Evolutionary conservation across 225 moss, liverwort and hornwort genomes (phyloP).

Genomic region (Climacium dendroides): DNA sequence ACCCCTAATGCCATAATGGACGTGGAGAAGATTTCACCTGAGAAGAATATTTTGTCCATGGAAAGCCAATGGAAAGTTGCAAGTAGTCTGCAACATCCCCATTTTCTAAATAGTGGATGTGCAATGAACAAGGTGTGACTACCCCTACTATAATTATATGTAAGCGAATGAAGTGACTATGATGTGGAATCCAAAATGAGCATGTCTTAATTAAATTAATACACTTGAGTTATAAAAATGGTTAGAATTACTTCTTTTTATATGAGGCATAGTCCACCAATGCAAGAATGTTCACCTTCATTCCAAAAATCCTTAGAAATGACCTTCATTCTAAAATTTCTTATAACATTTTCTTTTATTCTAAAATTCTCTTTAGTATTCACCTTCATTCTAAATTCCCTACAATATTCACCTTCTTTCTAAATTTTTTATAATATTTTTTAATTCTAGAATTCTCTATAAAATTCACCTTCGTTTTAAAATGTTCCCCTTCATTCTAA

Average conservation of each 20-base stretch:
- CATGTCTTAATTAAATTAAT: background rate
- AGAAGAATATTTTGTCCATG: too few relatives aligned
- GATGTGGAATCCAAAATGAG: background rate
- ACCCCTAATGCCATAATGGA: too few relatives aligned
- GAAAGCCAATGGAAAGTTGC: too few relatives aligned
- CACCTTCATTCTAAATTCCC: background rate
- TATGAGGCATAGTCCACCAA: too few relatives aligned
- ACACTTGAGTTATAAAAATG: background rate
- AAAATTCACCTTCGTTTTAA: background rate
- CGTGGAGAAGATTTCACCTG: too few relatives aligned
- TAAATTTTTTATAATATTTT: background rate
- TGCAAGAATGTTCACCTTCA: background rate
- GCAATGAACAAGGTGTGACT: too few relatives aligned
- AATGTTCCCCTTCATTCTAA: background rate
- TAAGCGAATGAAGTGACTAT: background rate
- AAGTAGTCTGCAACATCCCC: too few relatives aligned
- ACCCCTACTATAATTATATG: too few relatives aligned
- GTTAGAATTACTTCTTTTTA: background rate
- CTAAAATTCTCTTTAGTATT: fast-evolving
- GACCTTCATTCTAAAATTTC: background rate
- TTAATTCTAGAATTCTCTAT: background rate
- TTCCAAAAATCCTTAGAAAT: background rate
- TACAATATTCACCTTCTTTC: background rate
- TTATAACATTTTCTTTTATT: background rate
- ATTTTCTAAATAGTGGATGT: too few relatives aligned